Evolutionary conservation across 805 yeast genomes (phyloP), one percentile per base, ranked within the genome.

Genomic region (Wickerhamomyces sydowiorum): DNA sequence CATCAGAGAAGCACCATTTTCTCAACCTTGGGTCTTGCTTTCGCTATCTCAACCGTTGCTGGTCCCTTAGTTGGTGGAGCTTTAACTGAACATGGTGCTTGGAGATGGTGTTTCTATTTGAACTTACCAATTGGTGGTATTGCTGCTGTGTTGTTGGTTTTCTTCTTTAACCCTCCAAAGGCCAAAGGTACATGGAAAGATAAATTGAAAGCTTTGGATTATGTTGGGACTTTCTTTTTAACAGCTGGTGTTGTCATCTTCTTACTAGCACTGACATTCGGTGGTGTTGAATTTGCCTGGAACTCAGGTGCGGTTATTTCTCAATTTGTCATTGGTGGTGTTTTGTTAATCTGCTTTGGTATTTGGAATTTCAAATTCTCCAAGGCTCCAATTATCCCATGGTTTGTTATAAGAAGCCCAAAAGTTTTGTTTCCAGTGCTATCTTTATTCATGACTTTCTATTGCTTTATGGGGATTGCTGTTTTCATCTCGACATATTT

Each of bases 61-160:
- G 88, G 88, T 1, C 88, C 89, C 0, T 62, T 80, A 31, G 54
- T 82, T 20, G 88, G 87, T 13, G 88, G 88, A 24, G 80, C 78
- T 0, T 73, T 83, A 43, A 70, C 85, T 1, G 61, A 75, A 2
- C 63, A 72, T 39, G 76, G 70, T 5, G 62, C 76, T n/a, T 83
- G 89, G 89, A 67, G 89, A 52, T 82, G 89, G 87, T 78, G 86
- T 52, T 84, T 82, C 56, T 84, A 77, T 60, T 68, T 84, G 47
- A 83, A 82, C 57, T 57, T 84, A 29, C 86, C 88, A 3, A 59
- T 81, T 28, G 85, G 86, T 15, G 87, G 82, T 1, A 41, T 66
- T 0, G 73, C 78, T 0, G 53, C 69, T 17, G 53, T 56, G 0
- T 48, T 68, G 7, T 54, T 76, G 15, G 37, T 67, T 4, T 44